A percentile compares a stretch with the other conserved stretches of the same genome.
Evolutionary conservation across 169 alveolate genomes (phyloP).

Genomic region (Eimeria maxima): DNA sequence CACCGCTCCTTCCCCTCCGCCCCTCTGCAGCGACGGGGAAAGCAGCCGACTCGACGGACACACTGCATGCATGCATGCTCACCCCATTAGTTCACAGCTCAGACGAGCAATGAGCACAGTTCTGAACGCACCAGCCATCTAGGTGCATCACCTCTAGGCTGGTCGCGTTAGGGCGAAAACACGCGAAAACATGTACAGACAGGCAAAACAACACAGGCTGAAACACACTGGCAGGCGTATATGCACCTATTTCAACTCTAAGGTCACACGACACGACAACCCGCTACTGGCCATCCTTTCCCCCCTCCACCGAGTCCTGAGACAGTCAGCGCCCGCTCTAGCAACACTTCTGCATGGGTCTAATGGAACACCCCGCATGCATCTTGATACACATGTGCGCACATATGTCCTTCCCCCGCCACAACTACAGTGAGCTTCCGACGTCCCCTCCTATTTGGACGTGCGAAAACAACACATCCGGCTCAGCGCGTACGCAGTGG

Average conservation of each 20-base stretch:
- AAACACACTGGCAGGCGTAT: background rate
- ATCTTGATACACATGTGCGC: background rate
- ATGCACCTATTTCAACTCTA: conserved; percentile 9
- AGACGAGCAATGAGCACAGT: background rate
- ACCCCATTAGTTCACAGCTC: background rate
- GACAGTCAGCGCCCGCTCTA: no score
- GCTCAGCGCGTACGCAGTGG: background rate
- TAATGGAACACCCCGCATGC: background rate
- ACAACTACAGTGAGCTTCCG: background rate
- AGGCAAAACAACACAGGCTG: conserved; percentile 45
- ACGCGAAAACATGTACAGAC: conserved; percentile 42
- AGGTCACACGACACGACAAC: no score
- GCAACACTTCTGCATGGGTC: background rate
- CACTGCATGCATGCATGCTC: background rate
- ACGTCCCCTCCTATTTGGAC: conserved; percentile 22
- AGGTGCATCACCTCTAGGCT: conserved; percentile 6
- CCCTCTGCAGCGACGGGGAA: background rate
- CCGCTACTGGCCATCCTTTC: background rate
- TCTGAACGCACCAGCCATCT: conserved; percentile 4
- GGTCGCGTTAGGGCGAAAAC: background rate
- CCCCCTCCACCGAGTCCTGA: background rate
- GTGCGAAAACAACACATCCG: background rate
- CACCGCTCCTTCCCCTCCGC: background rate
- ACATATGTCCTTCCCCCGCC: background rate
- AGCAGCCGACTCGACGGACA: conserved; percentile 1